Conservation (phyloP, 345 rosid genomes). For the Hypericum perforatum region DNA sequence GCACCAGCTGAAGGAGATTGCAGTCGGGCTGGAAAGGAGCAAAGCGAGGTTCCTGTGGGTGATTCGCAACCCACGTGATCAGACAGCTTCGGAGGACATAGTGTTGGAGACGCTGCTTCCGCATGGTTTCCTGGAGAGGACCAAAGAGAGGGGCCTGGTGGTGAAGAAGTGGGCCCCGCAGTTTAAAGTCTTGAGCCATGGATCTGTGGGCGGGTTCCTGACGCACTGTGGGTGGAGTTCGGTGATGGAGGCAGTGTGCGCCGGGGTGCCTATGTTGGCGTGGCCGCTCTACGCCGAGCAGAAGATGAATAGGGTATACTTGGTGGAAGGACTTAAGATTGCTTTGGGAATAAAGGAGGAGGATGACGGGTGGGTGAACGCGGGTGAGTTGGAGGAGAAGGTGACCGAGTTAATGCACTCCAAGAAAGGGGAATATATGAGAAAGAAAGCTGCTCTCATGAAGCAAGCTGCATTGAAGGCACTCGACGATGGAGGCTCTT, state of each 20-base stretch:
- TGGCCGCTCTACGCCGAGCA: slow-evolving; percentile 24
- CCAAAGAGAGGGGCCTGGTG: slow-evolving; percentile 33
- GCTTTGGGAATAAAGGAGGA: slow-evolving; percentile 10
- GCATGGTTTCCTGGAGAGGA: slow-evolving; percentile 29
- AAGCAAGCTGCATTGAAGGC: background rate
- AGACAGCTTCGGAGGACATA: slow-evolving; percentile 5
- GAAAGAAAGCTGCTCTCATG: slow-evolving; percentile 10
- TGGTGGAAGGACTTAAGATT: slow-evolving; percentile 7
- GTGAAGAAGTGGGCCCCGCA: slow-evolving; percentile 60
- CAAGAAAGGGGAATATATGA: slow-evolving; percentile 10
- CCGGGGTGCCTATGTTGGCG: slow-evolving; percentile 45
- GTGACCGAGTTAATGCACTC: slow-evolving; percentile 14
- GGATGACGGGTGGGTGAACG: slow-evolving; percentile 18
- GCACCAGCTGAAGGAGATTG: slow-evolving; percentile 34
- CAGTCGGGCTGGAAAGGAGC: slow-evolving; percentile 35
- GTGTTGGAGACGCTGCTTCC: slow-evolving; percentile 25
- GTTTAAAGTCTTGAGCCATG: slow-evolving; percentile 37
- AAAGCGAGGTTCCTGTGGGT: slow-evolving; percentile 43
- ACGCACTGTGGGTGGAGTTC: slow-evolving; percentile 79
- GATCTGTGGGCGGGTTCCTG: slow-evolving; percentile 48
- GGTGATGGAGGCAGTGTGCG: slow-evolving; percentile 40
- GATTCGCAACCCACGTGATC: slow-evolving; percentile 25
- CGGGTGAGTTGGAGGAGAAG: slow-evolving; percentile 22
- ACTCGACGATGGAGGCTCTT: slow-evolving; percentile 14
- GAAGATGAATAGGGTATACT: too few species aligned